Conservation (phyloP, 1,139 yeast genomes). For the Geotrichum europaeum region DNA sequence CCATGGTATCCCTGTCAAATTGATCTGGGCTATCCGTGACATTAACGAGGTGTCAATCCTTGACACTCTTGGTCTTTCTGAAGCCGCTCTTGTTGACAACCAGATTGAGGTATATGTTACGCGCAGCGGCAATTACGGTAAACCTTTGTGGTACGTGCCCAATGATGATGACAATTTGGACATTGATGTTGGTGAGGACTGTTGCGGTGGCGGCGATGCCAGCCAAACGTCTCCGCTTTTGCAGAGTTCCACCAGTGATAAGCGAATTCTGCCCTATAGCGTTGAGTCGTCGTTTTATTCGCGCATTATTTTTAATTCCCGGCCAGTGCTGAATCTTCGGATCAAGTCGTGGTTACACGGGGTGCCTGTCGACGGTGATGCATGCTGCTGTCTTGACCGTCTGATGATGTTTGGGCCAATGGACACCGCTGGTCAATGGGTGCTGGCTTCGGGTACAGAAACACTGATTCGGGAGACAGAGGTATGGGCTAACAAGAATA, state of each 20-base stretch:
- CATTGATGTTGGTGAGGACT: constrained; percentile 11
- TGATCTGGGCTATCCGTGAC: constrained; percentile 86
- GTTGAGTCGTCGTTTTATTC: constrained; percentile 16
- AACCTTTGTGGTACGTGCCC: constrained; percentile 4
- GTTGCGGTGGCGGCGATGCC: constrained; percentile 6
- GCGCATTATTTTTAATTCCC: constrained; percentile 30
- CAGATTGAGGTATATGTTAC: constrained; percentile 34
- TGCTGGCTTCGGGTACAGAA: constrained; percentile 81
- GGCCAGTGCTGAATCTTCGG: constrained; percentile 36
- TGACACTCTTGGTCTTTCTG: constrained; percentile 34
- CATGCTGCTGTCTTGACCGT: constrained; percentile 34
- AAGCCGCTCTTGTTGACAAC: constrained; percentile 26
- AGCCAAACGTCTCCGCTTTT: constrained; percentile 5
- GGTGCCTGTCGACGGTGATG: constrained; percentile 29
- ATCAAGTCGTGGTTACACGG: constrained; percentile 38
- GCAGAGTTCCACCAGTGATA: neutral
- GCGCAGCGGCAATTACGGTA: constrained; percentile 16
- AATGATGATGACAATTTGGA: constrained; percentile 13
- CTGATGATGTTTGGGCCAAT: constrained; percentile 27
- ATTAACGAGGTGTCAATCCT: constrained; percentile 65
- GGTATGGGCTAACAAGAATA: constrained; percentile 78
- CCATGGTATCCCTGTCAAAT: constrained; percentile 69
- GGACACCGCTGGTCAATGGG: constrained; percentile 64
- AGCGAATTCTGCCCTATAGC: neutral
- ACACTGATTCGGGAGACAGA: constrained; percentile 71